Conservation (phyloP, 139 green algal genomes). For the Closterium sp. region DNA sequence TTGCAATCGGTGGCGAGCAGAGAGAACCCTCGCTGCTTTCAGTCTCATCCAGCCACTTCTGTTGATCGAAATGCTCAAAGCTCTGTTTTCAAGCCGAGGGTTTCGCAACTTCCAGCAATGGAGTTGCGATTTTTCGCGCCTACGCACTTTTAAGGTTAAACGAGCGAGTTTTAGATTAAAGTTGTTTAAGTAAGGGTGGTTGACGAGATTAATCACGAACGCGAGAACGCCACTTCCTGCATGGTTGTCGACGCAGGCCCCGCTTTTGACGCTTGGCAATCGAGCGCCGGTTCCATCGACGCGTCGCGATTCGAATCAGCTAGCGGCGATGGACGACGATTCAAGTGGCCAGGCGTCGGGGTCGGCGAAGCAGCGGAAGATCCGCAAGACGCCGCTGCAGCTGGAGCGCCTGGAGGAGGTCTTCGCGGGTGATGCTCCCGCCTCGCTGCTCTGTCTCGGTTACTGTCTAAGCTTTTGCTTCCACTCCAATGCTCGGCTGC, state of each 20-base stretch:
- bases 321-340: background rate
- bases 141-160: background rate
- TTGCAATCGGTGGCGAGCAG: background rate
- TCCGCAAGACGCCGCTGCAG: background rate
- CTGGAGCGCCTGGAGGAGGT: background rate
- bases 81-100: background rate
- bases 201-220: background rate
- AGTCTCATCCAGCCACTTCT: background rate
- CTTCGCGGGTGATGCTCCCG: background rate
- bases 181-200: background rate
- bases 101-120: background rate
- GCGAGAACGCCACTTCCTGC: background rate
- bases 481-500: background rate
- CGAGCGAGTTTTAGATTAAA: background rate
- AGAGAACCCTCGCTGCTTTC: background rate
- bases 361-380: background rate
- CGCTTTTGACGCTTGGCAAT: background rate
- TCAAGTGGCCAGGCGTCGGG: background rate
- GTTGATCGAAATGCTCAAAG: background rate
- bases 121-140: background rate
- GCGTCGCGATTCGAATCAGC: background rate
- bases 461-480: background rate
- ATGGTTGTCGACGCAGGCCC: background rate
- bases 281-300: background rate
- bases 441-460: background rate